A percentile compares a stretch with the other conserved stretches of the same genome.
These are phyloP conservation scores for Tuber calosporum DNA, from an alignment of 495 filamentous ascomycete species.

Conservation along the genomic window DNA sequence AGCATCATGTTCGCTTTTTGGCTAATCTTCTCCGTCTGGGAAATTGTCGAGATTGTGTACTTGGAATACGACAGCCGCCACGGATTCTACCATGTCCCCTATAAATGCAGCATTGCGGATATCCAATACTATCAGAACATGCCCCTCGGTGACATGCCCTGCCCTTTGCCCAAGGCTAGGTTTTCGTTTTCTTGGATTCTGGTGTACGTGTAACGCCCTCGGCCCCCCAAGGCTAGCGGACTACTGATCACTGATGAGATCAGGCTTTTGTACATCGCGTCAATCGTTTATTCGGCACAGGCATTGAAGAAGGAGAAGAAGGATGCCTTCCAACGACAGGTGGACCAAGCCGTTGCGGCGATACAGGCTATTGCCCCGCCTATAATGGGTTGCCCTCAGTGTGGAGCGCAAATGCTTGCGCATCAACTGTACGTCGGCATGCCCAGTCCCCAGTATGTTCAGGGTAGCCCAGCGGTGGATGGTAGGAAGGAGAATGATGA, in stretches of 20 bases:
- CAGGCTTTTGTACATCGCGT: not conserved
- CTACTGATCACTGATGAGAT: not conserved
- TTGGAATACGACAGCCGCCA: not conserved
- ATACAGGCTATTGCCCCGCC: not conserved
- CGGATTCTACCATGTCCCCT: not conserved
- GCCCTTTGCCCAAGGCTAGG: not conserved
- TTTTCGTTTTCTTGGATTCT: not conserved
- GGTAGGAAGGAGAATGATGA: not conserved
- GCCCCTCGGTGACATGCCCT: not conserved
- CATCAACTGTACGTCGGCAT: not conserved
- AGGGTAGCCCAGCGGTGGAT: not conserved
- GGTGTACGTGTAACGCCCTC: not conserved
- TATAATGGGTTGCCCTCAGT: not conserved
- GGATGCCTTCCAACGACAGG: not conserved
- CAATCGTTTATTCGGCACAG: not conserved
- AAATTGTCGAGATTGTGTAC: not conserved
- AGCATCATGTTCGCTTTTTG: slow-evolving; percentile 5
- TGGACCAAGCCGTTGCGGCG: not conserved
- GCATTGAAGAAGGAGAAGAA: not conserved
- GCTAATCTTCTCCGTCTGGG: not conserved
- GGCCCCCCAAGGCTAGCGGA: not conserved
- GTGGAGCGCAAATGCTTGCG: not conserved
- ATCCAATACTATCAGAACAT: not conserved
- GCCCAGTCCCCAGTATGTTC: not conserved
- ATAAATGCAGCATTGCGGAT: not conserved